Evolutionary conservation across 2,329 filamentous ascomycete species (phyloP).

Genomic region (Microdochium nivale): DNA sequence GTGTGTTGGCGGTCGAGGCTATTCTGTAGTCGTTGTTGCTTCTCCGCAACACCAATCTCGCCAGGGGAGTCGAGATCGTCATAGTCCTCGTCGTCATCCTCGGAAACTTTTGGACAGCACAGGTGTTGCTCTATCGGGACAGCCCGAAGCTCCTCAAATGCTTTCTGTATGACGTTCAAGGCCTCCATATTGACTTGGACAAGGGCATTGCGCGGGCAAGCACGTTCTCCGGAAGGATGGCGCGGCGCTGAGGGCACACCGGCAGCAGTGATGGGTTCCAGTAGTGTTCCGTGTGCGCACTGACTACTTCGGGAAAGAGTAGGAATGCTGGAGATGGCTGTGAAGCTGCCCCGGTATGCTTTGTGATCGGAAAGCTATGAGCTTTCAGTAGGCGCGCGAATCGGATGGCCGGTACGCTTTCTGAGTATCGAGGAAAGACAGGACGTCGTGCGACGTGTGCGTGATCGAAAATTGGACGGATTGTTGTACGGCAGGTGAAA

Average conservation of each 20-base stretch:
- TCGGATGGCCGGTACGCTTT: no score
- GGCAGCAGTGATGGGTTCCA: neutral
- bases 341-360: no score
- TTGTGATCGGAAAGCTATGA: no score
- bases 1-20: slow-evolving; percentile 48
- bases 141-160: slow-evolving; percentile 14
- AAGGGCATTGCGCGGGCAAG: neutral
- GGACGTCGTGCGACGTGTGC: no score
- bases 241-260: neutral
- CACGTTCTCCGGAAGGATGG: neutral
- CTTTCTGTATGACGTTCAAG: slow-evolving; percentile 13
- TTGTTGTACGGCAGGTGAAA: no score
- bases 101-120: slow-evolving; percentile 56
- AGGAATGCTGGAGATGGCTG: no score
- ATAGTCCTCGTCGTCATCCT: slow-evolving; percentile 58
- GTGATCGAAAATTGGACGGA: no score
- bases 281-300: no score
- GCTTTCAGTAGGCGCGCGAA: no score
- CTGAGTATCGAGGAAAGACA: no score
- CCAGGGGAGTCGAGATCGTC: slow-evolving; percentile 41
- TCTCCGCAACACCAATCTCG: slow-evolving; percentile 39
- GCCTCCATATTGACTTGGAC: slow-evolving; percentile 15
- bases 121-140: slow-evolving; percentile 41
- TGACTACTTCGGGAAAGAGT: no score
- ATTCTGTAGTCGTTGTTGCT: slow-evolving; percentile 43